Base-by-base conservation (phyloP, 495 filamentous ascomycete genomes). In the Tuber calosporum region DNA sequence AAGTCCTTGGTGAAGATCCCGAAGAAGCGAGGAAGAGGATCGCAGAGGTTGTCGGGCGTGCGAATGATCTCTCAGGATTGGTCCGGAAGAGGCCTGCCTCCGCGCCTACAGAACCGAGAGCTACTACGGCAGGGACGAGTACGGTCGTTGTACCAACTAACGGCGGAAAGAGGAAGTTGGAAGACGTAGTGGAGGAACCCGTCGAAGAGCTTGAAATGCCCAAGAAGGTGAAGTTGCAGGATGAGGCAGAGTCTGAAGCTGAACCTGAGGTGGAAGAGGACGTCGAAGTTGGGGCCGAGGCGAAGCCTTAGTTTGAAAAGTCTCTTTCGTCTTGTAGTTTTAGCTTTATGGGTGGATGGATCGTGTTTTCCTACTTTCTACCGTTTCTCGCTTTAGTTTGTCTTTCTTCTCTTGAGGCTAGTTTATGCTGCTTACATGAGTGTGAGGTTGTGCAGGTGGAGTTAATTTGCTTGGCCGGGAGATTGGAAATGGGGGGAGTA, bases 41-140 rank as follows among this genome's bases (percentile, higher is more conserved):
- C 39, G 90, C 93, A 73, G 91, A 93, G 77, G 93, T 89, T 48
- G 90, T 90, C 75, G 91, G 90, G 82, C 86, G 84, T 34, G 95
- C 95, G 22, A 96, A 87, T 68, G 96, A 99, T 80, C 82, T 99
- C n/a, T 90, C 90, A 1, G 88, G 90, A 19, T 82, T 98, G n/a
- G 90, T 97, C 4, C 87, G 91, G 71, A 96, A 87, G 83, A 93
- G 96, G 86, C 74, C 69, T 66, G 69, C 67, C 7, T 6, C 45
- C 36, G 42, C 48, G 22, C 53, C 80, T 90, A 79, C 19, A 0
- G 45, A 53, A 22, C 69, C 73, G 7, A 11, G 11, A 20, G 0
- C 26, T n/a, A n/a, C 20, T 41, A 26, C 36, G 17, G 71, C 22
- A 11, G 69, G 39, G n/a, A 71, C 43, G 15, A 81, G 70, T 30